These are phyloP conservation scores for Fusarium oxysporum DNA, from an alignment of 2,329 filamentous ascomycete genomes.

Conservation along the genomic window DNA sequence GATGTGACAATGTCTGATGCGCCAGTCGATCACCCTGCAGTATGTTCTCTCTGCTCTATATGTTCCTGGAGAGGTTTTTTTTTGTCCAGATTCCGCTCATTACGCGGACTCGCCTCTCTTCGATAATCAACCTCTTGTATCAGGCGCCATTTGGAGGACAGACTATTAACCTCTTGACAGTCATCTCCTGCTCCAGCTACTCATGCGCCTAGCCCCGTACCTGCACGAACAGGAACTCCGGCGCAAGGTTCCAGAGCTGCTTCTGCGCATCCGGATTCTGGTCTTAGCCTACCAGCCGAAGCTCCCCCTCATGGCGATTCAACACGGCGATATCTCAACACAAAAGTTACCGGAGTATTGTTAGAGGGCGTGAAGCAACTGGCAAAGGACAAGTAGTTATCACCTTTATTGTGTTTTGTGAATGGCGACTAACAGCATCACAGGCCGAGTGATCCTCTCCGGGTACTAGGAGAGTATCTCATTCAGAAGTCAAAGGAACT, in stretches of 20 bases:
- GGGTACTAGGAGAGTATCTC: constrained; percentile 76
- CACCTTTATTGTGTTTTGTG: not conserved
- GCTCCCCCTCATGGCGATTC: constrained; percentile 74
- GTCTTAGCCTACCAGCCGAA: constrained; percentile 67
- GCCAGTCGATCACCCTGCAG: constrained; percentile 54
- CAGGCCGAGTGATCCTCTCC: constrained; percentile 75
- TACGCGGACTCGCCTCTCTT: not conserved
- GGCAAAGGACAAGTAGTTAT: constrained; percentile 76
- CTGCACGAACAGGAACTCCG: constrained; percentile 62
- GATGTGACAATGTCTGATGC: constrained; percentile 60
- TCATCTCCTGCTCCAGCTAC: constrained; percentile 55
- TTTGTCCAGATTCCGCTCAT: not conserved
- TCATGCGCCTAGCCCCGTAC: constrained; percentile 56
- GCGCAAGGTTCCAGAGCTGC: constrained; percentile 65
- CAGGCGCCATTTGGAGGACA: not conserved
- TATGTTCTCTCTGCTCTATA: constrained; percentile 38
- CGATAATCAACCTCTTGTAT: constrained; percentile 6
- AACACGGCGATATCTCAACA: constrained; percentile 77
- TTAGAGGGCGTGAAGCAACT: constrained; percentile 81
- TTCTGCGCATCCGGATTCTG: constrained; percentile 66
- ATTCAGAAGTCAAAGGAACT: constrained; percentile 75
- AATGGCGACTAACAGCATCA: constrained; percentile 18
- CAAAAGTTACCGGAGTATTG: constrained; percentile 74
- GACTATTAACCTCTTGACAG: constrained; percentile 31
- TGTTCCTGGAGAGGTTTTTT: not conserved